Percentiles rank a stretch among this genome's conserved stretches.
These are phyloP conservation scores for Wickerhamiella alocasiicola DNA, from an alignment of 805 yeast species.

Conservation along the genomic window DNA sequence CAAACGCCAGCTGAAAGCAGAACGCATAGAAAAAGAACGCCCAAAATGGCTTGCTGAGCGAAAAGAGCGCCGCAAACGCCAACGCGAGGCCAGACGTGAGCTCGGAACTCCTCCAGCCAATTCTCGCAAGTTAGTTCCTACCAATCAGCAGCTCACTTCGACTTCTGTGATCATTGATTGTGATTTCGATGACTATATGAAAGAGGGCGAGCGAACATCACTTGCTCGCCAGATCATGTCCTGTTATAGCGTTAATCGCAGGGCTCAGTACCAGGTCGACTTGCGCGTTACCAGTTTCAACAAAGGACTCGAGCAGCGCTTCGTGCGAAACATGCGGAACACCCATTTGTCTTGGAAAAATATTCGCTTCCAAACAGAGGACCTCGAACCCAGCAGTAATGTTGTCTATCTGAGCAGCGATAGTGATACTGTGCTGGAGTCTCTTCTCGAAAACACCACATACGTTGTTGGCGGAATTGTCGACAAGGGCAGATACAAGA, in stretches of 20 bases:
- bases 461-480: slow-evolving; percentile 93
- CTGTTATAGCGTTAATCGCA: slow-evolving; percentile 65
- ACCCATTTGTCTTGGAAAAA: slow-evolving; percentile 60
- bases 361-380: slow-evolving; percentile 37
- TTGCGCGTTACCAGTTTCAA: slow-evolving; percentile 53
- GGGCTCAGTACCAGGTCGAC: slow-evolving; percentile 43
- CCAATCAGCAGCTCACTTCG: slow-evolving; percentile 11
- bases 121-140: slow-evolving; percentile 10
- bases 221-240: slow-evolving; percentile 71
- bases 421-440: slow-evolving; percentile 55
- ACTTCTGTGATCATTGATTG: slow-evolving; percentile 61
- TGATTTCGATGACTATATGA: slow-evolving; percentile 82
- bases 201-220: slow-evolving; percentile 53
- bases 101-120: slow-evolving; percentile 14
- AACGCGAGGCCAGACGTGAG: slow-evolving; percentile 24
- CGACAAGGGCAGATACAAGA: slow-evolving; percentile 82
- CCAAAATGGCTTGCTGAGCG: slow-evolving; percentile 44
- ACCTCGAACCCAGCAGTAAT: slow-evolving; percentile 27
- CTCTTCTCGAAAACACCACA: slow-evolving; percentile 54
- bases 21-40: slow-evolving; percentile 51
- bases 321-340: slow-evolving; percentile 44
- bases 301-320: slow-evolving; percentile 52
- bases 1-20: slow-evolving; percentile 54
- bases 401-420: slow-evolving; percentile 74
- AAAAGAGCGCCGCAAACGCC: slow-evolving; percentile 41